These are phyloP conservation scores for Rhodotorula kratochvilovae DNA, from an alignment of 768 basidiomycete species.

Conservation along the genomic window DNA sequence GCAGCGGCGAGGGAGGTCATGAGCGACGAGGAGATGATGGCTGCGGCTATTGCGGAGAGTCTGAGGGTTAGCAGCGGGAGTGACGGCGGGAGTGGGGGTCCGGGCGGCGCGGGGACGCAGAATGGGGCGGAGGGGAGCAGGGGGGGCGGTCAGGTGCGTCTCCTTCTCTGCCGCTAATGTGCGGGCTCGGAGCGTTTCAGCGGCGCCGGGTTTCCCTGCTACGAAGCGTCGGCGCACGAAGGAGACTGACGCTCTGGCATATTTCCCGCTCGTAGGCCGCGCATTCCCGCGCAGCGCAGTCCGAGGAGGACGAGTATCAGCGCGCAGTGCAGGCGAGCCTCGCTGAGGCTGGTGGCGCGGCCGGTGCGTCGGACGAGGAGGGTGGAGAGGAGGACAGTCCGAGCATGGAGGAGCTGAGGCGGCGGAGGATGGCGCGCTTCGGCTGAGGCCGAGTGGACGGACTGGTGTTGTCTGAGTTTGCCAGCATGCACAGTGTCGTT, in stretches of 20 bases:
- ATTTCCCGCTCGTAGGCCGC: not conserved
- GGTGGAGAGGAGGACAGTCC: slow-evolving; percentile 29
- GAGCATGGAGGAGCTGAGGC: slow-evolving; percentile 30
- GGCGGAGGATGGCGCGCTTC: slow-evolving; percentile 34
- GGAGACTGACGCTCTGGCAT: not conserved
- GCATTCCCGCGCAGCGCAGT: not conserved
- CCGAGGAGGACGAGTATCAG: slow-evolving; percentile 24
- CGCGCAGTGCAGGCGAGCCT: slow-evolving; percentile 23
- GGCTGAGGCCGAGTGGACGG: not conserved
- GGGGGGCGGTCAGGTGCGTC: not conserved
- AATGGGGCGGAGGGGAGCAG: not conserved
- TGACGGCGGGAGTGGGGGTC: not conserved
- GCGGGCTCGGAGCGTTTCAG: too few relatives aligned
- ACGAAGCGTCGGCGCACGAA: too few relatives aligned
- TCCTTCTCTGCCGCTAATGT: not conserved
- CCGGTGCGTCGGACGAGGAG: not conserved
- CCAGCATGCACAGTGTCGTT: not conserved
- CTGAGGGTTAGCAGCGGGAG: slow-evolving; percentile 21
- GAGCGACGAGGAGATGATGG: slow-evolving; percentile 38
- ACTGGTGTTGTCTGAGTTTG: not conserved
- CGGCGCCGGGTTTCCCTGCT: too few relatives aligned
- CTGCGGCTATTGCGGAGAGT: slow-evolving; percentile 31
- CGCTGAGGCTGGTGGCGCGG: not conserved
- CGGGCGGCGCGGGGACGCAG: not conserved
- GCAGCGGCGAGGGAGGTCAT: not conserved